These are phyloP conservation scores for Sambucus nigra DNA, from an alignment of 129 eudicot genomes.

Conservation along the genomic window DNA sequence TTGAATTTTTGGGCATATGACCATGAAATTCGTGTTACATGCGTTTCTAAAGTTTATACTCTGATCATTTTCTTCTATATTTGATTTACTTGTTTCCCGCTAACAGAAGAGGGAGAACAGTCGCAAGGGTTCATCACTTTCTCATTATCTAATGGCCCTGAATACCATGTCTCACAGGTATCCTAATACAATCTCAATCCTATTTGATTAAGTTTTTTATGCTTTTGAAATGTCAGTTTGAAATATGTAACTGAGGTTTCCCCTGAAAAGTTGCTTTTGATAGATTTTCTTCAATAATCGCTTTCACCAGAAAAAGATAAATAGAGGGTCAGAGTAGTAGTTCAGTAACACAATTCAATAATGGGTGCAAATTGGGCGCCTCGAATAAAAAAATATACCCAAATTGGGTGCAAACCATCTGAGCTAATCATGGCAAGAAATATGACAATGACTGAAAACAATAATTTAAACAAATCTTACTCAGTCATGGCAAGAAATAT, in stretches of 20 bases:
- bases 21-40: background rate
- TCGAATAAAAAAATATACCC: too few relatives aligned
- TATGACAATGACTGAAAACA: too few relatives aligned
- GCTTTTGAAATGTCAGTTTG: background rate
- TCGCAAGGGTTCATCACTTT: conserved; percentile 77
- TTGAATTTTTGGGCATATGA: background rate
- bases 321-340: background rate
- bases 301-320: background rate
- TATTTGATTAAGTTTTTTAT: background rate
- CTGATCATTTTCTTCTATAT: background rate
- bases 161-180: conserved; percentile 96
- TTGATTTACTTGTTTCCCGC: conserved; percentile 5
- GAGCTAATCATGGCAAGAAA: too few relatives aligned
- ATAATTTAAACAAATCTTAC: too few relatives aligned
- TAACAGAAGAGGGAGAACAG: conserved; percentile 52
- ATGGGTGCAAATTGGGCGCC: too few relatives aligned
- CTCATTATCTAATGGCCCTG: conserved; percentile 93
- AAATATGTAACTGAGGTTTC: background rate
- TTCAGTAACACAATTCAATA: too few relatives aligned
- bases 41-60: background rate
- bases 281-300: too few relatives aligned
- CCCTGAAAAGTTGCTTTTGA: background rate
- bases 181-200: background rate
- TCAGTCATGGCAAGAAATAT: too few relatives aligned
- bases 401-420: too few relatives aligned